Conservation (phyloP, 2,329 filamentous ascomycete species). For the Leptosphaerulina australis region DNA sequence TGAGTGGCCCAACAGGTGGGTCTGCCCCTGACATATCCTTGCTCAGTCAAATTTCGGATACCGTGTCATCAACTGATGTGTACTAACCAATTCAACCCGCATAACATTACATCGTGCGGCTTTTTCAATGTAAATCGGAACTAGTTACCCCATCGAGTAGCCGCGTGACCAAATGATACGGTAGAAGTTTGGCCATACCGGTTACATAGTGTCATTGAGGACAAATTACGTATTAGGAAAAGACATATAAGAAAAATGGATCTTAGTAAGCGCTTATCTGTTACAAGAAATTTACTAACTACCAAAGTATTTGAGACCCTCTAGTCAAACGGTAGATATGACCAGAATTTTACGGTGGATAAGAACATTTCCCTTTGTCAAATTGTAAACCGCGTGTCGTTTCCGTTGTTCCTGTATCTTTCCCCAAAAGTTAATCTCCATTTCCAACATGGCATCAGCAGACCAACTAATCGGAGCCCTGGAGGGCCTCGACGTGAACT, state of each 20-base stretch:
- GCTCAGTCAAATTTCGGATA: conserved; percentile 10
- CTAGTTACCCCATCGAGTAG: conserved; percentile 7
- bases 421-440: conserved; percentile 3
- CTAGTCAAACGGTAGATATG: conserved; percentile 5
- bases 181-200: conserved; percentile 9
- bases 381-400: conserved; percentile 7
- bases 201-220: conserved; percentile 8
- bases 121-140: conserved; percentile 4
- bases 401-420: conserved; percentile 8
- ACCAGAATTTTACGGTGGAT: conserved; percentile 6
- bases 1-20: conserved; percentile 9
- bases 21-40: conserved; percentile 12
- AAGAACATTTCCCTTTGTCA: conserved; percentile 12
- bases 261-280: conserved; percentile 14
- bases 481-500: conserved; percentile 12
- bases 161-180: conserved; percentile 9
- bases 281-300: conserved; percentile 15
- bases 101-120: conserved; percentile 4
- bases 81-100: conserved; percentile 5
- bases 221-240: conserved; percentile 12
- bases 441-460: conserved; percentile 16
- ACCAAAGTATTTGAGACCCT: conserved; percentile 8
- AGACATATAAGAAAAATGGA: conserved; percentile 9
- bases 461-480: conserved; percentile 18
- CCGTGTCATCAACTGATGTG: conserved; percentile 4